Percentiles rank a stretch among this genome's conserved stretches.
Conservation (phyloP, 1,284 basidiomycete genomes). For the Irpex rosettiformis region DNA sequence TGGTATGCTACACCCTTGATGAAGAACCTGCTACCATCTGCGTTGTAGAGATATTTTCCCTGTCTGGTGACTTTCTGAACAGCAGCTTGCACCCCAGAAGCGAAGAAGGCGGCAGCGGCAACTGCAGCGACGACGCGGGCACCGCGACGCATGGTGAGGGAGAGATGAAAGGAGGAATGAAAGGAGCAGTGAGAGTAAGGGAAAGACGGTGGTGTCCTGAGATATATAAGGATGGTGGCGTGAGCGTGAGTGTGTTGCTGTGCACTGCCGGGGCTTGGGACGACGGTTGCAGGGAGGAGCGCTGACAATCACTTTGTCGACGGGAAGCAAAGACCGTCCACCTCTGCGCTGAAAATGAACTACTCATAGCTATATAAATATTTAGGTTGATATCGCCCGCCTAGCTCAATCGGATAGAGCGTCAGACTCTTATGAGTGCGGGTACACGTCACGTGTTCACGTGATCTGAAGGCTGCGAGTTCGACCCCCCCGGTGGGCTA, state of each 20-base stretch:
- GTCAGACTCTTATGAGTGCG: slow-evolving; percentile 66
- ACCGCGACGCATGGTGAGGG: slow-evolving; percentile 24
- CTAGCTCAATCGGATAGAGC: slow-evolving; percentile 88
- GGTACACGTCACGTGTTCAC: slow-evolving; percentile 3
- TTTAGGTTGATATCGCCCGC: slow-evolving; percentile 52
- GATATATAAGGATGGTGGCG: background rate
- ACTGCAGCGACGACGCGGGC: slow-evolving; percentile 21
- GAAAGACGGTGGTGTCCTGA: background rate
- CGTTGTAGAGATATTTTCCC: slow-evolving; percentile 79
- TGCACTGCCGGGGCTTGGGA: background rate
- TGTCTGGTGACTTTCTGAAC: slow-evolving; percentile 57
- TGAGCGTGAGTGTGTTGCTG: background rate
- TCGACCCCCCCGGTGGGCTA: slow-evolving; percentile 88
- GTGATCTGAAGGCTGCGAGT: slow-evolving; percentile 81
- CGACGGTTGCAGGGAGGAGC: background rate
- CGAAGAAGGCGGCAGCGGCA: slow-evolving; percentile 26
- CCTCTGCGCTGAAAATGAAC: too few species aligned
- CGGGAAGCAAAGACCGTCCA: too few species aligned
- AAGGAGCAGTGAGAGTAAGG: slow-evolving; percentile 3
- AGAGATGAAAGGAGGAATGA: slow-evolving; percentile 10
- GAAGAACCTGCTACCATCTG: slow-evolving; percentile 76
- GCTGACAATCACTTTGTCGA: too few species aligned
- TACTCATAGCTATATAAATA: too few species aligned
- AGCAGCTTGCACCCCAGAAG: slow-evolving; percentile 42
- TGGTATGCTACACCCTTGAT: slow-evolving; percentile 94